Conservation (phyloP, 2,329 filamentous ascomycete genomes). For the Lachnellula suecica region DNA sequence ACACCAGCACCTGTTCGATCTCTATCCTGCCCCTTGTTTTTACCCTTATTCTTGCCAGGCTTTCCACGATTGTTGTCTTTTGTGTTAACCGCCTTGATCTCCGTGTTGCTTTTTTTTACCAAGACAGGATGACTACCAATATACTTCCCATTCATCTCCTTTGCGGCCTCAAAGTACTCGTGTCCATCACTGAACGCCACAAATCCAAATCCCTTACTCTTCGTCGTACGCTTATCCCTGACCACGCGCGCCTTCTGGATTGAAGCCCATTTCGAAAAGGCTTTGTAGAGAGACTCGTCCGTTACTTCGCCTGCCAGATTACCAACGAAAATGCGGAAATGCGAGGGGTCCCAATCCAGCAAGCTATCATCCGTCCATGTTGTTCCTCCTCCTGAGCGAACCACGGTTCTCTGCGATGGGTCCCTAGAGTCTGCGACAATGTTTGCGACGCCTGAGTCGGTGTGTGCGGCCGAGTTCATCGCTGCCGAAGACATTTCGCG, state of each 20-base stretch:
- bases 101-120: conserved; percentile 84
- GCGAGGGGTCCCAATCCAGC: conserved; percentile 92
- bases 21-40: conserved; percentile 37
- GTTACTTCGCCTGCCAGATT: conserved; percentile 97
- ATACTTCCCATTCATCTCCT: conserved; percentile 99
- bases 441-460: conserved; percentile 44
- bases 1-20: conserved; percentile 48
- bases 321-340: conserved; percentile 93
- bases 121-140: conserved; percentile 95
- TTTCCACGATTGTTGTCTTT: conserved; percentile 58
- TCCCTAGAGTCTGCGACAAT: conserved; percentile 39
- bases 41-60: conserved; percentile 39
- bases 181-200: conserved; percentile 94
- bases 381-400: conserved; percentile 85
- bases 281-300: conserved; percentile 91
- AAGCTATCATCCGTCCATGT: conserved; percentile 87
- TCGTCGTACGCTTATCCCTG: conserved; percentile 92
- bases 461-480: conserved; percentile 42
- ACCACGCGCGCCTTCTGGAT: conserved; percentile 92
- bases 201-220: conserved; percentile 95
- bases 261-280: conserved; percentile 83
- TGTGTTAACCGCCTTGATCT: conserved; percentile 76
- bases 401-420: conserved; percentile 80
- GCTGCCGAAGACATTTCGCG: conserved; percentile 69
- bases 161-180: conserved; percentile 92